These are phyloP conservation scores for Umbelopsis sp. DNA, from an alignment of 192 early-diverging fungal genomes.

Conservation along the genomic window DNA sequence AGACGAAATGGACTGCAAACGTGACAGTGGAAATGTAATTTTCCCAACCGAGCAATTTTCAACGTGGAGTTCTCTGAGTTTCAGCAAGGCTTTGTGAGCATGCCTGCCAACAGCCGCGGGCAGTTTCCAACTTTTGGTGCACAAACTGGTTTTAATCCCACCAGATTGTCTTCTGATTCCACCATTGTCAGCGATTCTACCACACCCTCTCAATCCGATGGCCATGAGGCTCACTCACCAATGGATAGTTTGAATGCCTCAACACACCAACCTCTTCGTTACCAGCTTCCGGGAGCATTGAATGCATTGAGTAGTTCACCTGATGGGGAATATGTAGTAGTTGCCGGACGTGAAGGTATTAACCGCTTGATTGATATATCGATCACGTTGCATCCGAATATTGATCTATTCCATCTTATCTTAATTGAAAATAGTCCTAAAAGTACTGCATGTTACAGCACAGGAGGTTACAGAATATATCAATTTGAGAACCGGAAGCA, in stretches of 20 bases:
- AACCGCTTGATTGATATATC: not conserved
- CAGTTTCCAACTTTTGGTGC: not conserved
- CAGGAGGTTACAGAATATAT: slow-evolving; percentile 57
- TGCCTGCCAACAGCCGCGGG: slow-evolving; percentile 15
- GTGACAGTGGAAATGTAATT: slow-evolving; percentile 14
- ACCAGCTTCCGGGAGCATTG: slow-evolving; percentile 39
- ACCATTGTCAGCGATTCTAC: not conserved
- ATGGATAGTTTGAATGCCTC: not conserved
- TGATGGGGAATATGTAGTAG: slow-evolving; percentile 58
- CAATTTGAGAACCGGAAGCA: slow-evolving; percentile 65
- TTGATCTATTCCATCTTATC: slow-evolving; percentile 4
- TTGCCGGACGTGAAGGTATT: slow-evolving; percentile 73
- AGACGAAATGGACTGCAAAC: not conserved
- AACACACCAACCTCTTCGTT: slow-evolving; percentile 2
- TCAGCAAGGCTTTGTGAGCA: not conserved
- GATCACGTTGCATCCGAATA: not conserved
- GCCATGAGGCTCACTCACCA: not conserved
- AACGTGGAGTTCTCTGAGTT: no score
- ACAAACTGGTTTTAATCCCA: not conserved
- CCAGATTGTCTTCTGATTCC: slow-evolving; percentile 11
- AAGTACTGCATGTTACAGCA: slow-evolving; percentile 61
- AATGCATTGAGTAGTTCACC: slow-evolving; percentile 64
- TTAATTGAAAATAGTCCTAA: slow-evolving; percentile 54
- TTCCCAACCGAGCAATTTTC: not conserved
- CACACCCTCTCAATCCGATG: not conserved